A percentile compares a stretch with the other conserved stretches of the same genome.
Evolutionary conservation across 495 filamentous ascomycete genomes (phyloP).

Genomic region (Margaritispora aquatica): DNA sequence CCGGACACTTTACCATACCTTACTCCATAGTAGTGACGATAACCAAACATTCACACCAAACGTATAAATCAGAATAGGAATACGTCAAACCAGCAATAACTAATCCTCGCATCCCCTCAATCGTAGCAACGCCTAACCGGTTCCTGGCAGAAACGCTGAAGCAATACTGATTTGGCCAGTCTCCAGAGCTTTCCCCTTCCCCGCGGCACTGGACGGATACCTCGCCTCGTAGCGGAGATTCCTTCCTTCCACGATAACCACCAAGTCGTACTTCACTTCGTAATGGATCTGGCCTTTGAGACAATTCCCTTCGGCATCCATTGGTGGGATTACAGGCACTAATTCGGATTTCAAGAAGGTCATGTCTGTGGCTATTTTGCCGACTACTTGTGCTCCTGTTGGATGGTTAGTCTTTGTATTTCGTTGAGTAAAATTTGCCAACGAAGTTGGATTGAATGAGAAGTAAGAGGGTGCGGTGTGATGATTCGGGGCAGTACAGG

Average conservation of each 20-base stretch:
- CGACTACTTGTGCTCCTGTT: slow-evolving; percentile 6
- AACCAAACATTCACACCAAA: no score
- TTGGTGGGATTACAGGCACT: not conserved
- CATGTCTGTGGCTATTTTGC: slow-evolving; percentile 3
- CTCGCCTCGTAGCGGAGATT: slow-evolving; percentile 6
- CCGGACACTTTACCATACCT: no score
- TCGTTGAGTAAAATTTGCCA: no score
- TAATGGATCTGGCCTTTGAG: not conserved
- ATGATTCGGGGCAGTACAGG: no score
- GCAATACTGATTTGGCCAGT: slow-evolving; percentile 10
- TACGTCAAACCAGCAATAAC: no score
- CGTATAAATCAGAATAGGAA: no score
- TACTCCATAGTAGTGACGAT: no score
- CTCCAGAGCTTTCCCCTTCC: not conserved
- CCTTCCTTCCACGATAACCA: not conserved
- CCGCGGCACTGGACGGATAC: not conserved
- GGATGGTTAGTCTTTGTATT: not conserved
- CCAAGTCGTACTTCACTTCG: slow-evolving; percentile 3
- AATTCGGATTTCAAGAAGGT: slow-evolving; percentile 27
- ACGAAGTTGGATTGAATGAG: no score
- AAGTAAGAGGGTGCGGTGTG: no score
- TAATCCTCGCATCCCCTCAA: no score
- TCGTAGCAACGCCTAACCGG: no score
- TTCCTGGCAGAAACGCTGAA: slow-evolving; percentile 7
- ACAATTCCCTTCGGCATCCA: not conserved